Evolutionary conservation across 352 stramenopile species (phyloP).

Genomic region (Phytopythium delawarense): DNA sequence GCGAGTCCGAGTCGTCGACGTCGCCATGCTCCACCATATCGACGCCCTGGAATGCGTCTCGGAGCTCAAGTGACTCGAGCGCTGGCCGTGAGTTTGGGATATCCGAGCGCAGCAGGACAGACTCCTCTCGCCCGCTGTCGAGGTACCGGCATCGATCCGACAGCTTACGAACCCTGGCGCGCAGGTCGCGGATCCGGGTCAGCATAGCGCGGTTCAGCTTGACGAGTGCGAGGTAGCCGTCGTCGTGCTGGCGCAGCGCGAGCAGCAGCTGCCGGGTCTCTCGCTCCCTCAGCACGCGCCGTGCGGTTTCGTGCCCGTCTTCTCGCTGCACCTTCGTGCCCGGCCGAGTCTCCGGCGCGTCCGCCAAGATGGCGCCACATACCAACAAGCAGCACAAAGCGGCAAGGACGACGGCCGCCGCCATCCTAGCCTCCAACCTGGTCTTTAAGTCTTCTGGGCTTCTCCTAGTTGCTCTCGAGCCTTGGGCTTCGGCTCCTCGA

Average conservation of each 20-base stretch:
- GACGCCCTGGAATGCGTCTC: not conserved
- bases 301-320: not conserved
- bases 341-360: not conserved
- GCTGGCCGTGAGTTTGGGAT: too few species aligned
- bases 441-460: too few species aligned
- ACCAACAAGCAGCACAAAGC: not conserved
- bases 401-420: not conserved
- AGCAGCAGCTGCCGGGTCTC: not conserved
- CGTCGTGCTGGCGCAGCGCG: not conserved
- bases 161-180: not conserved
- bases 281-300: not conserved
- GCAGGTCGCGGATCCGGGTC: not conserved
- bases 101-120: not conserved
- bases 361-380: not conserved
- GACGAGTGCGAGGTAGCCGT: not conserved
- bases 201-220: not conserved
- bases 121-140: not conserved
- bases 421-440: not conserved
- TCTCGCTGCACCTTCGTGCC: not conserved
- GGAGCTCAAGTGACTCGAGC: not conserved
- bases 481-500: too few species aligned
- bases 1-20: not conserved
- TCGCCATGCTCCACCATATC: not conserved
- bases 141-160: not conserved
- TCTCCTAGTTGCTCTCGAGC: not conserved